These are phyloP conservation scores for Solanum virginianum DNA, from an alignment of 257 asterid genomes.

Conservation along the genomic window DNA sequence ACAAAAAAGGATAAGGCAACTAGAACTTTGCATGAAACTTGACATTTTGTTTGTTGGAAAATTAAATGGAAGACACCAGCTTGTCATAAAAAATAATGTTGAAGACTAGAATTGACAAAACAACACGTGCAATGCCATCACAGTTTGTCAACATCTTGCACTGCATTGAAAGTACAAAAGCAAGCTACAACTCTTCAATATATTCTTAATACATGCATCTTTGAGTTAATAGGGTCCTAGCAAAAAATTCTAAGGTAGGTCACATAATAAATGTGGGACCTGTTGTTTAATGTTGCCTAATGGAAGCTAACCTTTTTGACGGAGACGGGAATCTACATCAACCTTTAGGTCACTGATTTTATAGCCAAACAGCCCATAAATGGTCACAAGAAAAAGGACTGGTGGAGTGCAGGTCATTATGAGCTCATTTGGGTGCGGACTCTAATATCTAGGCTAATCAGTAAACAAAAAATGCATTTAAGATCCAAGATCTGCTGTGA, in stretches of 20 bases:
- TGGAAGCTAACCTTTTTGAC: neutral
- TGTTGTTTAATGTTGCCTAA: neutral
- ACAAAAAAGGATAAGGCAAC: neutral
- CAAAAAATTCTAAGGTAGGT: neutral
- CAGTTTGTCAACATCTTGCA: neutral
- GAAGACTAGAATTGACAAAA: neutral
- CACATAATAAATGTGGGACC: neutral
- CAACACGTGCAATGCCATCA: neutral
- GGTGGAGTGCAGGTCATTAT: neutral
- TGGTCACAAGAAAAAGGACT: neutral
- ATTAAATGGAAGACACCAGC: neutral
- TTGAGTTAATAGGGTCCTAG: neutral
- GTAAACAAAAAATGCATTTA: neutral
- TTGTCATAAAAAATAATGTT: neutral
- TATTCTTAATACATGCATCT: neutral
- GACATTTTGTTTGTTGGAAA: neutral
- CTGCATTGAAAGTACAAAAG: neutral
- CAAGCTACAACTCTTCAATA: neutral
- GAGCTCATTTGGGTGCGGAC: neutral
- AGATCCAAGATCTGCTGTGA: neutral
- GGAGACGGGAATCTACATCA: neutral
- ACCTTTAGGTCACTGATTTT: neutral
- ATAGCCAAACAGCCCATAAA: neutral
- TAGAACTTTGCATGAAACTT: neutral
- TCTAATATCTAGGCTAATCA: neutral